Evolutionary conservation across 352 stramenopile genomes (phyloP), one percentile per base, ranked within the genome.

Genomic region (Phytophthora hibernalis): DNA sequence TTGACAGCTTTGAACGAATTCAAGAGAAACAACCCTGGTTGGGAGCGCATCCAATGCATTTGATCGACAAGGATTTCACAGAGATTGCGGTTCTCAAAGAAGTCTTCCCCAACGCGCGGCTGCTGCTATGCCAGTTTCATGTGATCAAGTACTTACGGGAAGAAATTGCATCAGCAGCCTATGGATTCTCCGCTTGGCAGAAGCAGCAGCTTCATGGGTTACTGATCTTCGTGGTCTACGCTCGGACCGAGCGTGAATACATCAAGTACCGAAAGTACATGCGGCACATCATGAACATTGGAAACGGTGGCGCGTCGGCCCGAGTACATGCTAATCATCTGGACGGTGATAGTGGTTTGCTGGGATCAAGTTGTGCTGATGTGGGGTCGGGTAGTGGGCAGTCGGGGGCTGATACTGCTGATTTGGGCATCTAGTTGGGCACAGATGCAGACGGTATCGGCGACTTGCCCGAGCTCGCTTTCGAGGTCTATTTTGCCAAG

Each of bases 71-170:
- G 30, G 66, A 73, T 18, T 76, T 78, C 37, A 73, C 54, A 1
- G 55, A 72, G 38, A 53, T 73, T 4, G 28, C 6, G 7, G 48
- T 62, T 11, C 21, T 74, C 4, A 48, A 65, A 6, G 9, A 26
- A 2, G 10, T 18, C 0, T 67, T 80, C 20, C 63, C 59, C 2
- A 13, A 54, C 5, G 68, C 52, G 8, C 28, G 38, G 0, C 44
- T 80, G 4, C 40, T 78, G 0, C 20, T 76, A 5, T 76, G 68
- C 28, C 65, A 81, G 20, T 81, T 74, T 33, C 69, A 76, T 16
- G 65, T 76, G 0, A 42, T 76, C 0, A 74, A 68, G 30, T 71
- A 65, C 9, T 40, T 76, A 10, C 15, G 21, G 1, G 55, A 69
- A 15, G 49, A 67, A 18, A 54, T 78, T 24, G 24, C 55, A 8